These are phyloP conservation scores for Pseudonitzschia multiseries DNA, from an alignment of 108 stramenopile species.

Conservation along the genomic window DNA sequence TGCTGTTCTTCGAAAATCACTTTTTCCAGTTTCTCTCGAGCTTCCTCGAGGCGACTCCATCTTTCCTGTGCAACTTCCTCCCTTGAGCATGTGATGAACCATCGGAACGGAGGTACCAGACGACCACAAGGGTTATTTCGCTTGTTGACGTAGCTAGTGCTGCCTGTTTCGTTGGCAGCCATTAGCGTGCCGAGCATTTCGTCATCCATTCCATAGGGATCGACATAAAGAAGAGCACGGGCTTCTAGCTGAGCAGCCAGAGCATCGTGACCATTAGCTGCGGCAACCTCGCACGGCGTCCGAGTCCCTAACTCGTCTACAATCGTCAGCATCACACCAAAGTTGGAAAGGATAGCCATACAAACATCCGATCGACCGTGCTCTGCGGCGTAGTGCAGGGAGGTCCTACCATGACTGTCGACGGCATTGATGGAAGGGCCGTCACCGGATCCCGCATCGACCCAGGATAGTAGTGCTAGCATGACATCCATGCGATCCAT, in stretches of 20 bases:
- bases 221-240: slow-evolving; percentile 44
- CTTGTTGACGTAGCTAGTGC: neutral
- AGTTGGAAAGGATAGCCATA: slow-evolving; percentile 36
- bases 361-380: slow-evolving; percentile 49
- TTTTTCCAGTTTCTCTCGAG: slow-evolving; percentile 15
- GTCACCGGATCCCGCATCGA: slow-evolving; percentile 38
- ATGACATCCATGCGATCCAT: slow-evolving; percentile 38
- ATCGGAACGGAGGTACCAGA: slow-evolving; percentile 42
- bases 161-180: slow-evolving; percentile 12
- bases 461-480: slow-evolving; percentile 38
- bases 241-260: slow-evolving; percentile 55
- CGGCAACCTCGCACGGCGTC: slow-evolving; percentile 49
- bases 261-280: slow-evolving; percentile 27
- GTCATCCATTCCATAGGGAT: slow-evolving; percentile 58
- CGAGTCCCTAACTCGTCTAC: slow-evolving; percentile 45
- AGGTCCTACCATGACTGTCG: slow-evolving; percentile 41
- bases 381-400: slow-evolving; percentile 59
- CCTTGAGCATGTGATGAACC: slow-evolving; percentile 41
- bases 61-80: slow-evolving; percentile 23
- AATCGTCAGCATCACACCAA: slow-evolving; percentile 52
- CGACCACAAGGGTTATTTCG: neutral
- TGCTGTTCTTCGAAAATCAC: neutral
- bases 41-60: slow-evolving; percentile 6
- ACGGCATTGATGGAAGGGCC: slow-evolving; percentile 53
- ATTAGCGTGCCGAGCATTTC: slow-evolving; percentile 36